Percentiles rank a stretch among this genome's conserved stretches.
Conservation (phyloP, 345 rosid species). For the Euphorbia tirucalli region DNA sequence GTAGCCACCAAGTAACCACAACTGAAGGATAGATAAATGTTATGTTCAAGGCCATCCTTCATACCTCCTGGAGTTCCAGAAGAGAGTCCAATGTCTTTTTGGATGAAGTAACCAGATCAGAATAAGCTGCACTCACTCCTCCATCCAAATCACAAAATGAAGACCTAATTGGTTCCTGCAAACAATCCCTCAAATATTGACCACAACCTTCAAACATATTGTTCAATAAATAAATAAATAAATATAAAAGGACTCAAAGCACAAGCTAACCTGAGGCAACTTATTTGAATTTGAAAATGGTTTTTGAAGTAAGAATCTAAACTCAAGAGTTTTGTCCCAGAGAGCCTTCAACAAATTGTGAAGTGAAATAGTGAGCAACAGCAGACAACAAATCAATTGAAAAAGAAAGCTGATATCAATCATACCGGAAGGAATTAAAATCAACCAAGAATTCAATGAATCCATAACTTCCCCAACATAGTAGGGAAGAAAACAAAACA, state of each 20-base stretch:
- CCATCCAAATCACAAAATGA: constrained; percentile 58
- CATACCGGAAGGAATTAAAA: background rate
- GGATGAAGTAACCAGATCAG: constrained; percentile 57
- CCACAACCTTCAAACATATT: no score
- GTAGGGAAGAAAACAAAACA: background rate
- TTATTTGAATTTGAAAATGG: constrained; percentile 71
- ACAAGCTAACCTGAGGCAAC: constrained; percentile 60
- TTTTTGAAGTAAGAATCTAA: constrained; percentile 88
- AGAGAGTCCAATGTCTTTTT: constrained; percentile 73
- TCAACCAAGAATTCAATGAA: background rate
- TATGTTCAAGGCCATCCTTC: constrained; percentile 10
- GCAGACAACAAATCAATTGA: no score
- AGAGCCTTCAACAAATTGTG: constrained; percentile 44
- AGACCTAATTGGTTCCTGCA: constrained; percentile 64
- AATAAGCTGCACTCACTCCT: constrained; percentile 53
- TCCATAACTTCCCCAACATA: background rate
- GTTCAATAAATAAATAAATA: no score
- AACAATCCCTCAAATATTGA: constrained; percentile 14
- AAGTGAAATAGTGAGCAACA: no score
- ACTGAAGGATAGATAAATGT: background rate
- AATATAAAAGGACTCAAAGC: background rate
- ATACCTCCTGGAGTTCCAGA: constrained; percentile 73
- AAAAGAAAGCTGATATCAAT: background rate
- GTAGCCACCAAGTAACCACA: background rate
- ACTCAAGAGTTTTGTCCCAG: constrained; percentile 80